phyloP scores from a whole-genome alignment of 176 grass and related monocot genomes.

The Echinochloa phyllopogon region DNA sequence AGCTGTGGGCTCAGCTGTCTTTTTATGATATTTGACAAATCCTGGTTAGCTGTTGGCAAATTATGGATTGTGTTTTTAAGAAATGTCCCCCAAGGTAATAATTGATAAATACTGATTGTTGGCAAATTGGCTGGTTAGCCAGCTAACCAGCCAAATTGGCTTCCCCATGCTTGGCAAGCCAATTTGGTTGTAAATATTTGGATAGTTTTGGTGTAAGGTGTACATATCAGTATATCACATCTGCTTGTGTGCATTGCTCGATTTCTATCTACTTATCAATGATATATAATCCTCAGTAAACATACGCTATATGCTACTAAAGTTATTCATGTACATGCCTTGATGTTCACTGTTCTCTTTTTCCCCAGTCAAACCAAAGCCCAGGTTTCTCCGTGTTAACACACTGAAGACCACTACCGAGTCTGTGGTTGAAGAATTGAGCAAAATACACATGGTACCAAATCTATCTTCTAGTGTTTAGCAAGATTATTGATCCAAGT shows the following conservation, averaged over 20 bases:
- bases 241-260: constrained; percentile 16
- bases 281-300: background rate
- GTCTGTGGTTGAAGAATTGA: constrained; percentile 71
- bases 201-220: background rate
- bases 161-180: background rate
- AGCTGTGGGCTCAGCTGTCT: background rate
- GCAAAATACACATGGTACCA: constrained; percentile 64
- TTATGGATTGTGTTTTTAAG: background rate
- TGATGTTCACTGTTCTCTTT: constrained; percentile 43
- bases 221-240: background rate
- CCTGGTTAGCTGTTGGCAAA: background rate
- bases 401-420: constrained; percentile 72
- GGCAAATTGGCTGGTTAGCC: no score
- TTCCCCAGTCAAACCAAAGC: constrained; percentile 70
- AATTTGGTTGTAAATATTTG: background rate
- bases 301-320: constrained; percentile 1
- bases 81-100: background rate
- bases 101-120: background rate
- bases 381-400: constrained; percentile 85
- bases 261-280: constrained; percentile 19
- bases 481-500: constrained; percentile 17
- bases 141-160: no score
- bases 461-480: constrained; percentile 33
- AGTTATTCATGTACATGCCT: background rate
- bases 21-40: constrained; percentile 1